Percentiles rank a stretch among this genome's conserved stretches.
Conservation (phyloP, 805 yeast genomes). For the Scheffersomyces ergatensis region DNA sequence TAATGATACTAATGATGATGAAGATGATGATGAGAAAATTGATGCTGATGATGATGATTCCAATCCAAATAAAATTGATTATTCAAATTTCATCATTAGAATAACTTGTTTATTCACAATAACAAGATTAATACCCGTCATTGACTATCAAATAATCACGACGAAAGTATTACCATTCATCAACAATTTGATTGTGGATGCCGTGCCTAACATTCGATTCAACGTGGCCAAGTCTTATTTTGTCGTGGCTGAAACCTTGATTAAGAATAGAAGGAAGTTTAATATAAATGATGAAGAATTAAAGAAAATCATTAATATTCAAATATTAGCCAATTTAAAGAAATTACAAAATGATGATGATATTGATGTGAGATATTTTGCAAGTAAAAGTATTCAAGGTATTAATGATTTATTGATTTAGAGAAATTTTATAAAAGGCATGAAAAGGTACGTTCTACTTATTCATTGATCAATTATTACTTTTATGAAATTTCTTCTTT, state of each 20-base stretch:
- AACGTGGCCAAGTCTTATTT: slow-evolving; percentile 87
- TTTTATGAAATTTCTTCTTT: no score
- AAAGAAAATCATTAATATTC: slow-evolving; percentile 28
- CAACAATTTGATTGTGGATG: slow-evolving; percentile 66
- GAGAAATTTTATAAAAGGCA: no score
- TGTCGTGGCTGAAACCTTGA: slow-evolving; percentile 54
- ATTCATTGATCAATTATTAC: no score
- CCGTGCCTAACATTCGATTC: slow-evolving; percentile 93
- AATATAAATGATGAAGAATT: slow-evolving; percentile 15
- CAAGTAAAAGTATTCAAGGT: slow-evolving; percentile 52
- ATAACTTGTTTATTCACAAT: slow-evolving; percentile 87
- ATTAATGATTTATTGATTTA: slow-evolving; percentile 13
- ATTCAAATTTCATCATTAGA: slow-evolving; percentile 82
- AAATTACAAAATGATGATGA: slow-evolving; percentile 70
- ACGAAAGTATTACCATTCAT: slow-evolving; percentile 78
- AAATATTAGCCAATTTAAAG: slow-evolving; percentile 65
- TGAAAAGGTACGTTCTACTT: background rate
- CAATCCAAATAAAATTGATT: slow-evolving; percentile 36
- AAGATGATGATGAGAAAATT: slow-evolving; percentile 13
- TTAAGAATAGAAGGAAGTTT: slow-evolving; percentile 11
- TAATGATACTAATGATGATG: slow-evolving; percentile 17
- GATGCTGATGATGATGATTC: slow-evolving; percentile 13
- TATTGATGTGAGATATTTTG: slow-evolving; percentile 86
- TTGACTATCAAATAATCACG: slow-evolving; percentile 53
- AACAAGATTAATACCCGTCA: slow-evolving; percentile 75